These are phyloP conservation scores for Dictyostelium citrinum DNA, from an alignment of 78 protist species.

Conservation along the genomic window DNA sequence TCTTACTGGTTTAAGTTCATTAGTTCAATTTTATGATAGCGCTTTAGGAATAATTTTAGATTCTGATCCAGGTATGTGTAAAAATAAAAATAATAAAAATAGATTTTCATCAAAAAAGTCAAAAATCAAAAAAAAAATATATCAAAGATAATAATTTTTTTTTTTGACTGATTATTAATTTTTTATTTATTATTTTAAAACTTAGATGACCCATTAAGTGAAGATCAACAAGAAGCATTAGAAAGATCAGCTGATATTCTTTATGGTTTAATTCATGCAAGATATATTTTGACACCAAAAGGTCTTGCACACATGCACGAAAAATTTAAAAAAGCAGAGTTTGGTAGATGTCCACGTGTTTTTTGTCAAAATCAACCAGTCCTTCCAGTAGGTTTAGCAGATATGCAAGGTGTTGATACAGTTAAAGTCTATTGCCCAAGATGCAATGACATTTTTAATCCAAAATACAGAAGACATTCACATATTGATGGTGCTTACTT, in stretches of 20 bases:
- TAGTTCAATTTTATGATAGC: conserved; percentile 91
- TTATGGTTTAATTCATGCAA: conserved; percentile 98
- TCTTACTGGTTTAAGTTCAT: conserved; percentile 88
- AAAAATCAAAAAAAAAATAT: too few relatives aligned
- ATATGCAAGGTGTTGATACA: conserved; percentile 85
- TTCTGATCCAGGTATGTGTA: conserved; percentile 81
- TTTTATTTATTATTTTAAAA: too few relatives aligned
- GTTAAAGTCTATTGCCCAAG: conserved; percentile 96
- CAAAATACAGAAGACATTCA: conserved; percentile 79
- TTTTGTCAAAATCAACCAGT: conserved; percentile 93
- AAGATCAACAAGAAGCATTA: conserved; percentile 84
- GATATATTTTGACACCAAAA: conserved; percentile 92
- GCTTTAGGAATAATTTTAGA: conserved; percentile 96
- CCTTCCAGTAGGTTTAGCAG: conserved; percentile 95
- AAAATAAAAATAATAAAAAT: too few relatives aligned
- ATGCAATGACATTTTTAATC: conserved; percentile 92
- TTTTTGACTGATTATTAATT: too few relatives aligned
- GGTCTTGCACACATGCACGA: conserved; percentile 95
- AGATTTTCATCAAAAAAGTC: neutral
- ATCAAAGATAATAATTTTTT: too few relatives aligned
- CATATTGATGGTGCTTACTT: conserved; percentile 96
- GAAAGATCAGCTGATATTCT: conserved; percentile 90
- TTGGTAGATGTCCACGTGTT: conserved; percentile 97
- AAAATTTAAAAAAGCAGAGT: conserved; percentile 90
- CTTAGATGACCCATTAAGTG: conserved; percentile 65